Evolutionary conservation across 345 rosid genomes (phyloP), one percentile per base, ranked within the genome.

Genomic region (Erysimum cheiranthoides): DNA sequence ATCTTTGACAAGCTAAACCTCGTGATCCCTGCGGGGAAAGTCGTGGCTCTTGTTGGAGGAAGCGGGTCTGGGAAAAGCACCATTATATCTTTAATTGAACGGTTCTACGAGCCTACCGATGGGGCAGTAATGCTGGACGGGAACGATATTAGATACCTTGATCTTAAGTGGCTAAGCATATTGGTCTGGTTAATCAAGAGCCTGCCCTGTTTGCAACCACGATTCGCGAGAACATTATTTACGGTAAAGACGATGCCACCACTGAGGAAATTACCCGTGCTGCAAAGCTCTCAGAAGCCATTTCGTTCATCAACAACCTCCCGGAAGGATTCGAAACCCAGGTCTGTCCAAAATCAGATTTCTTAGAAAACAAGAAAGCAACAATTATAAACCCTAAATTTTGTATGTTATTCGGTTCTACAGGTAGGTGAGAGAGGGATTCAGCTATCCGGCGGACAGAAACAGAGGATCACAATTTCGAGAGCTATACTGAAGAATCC

Each of bases 31-130:
- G 68, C 89, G 0, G 99, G 99, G n/a, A 92, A 92, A 83, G 73
- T 94, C 18, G 89, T 90, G 28, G 99, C 99, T 6, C 89, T 94
- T 53, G 99, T 94, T 6, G 99, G 99, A 16, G 96, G 93, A 78
- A 94, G 98, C 52, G 98, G 98, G 30, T 92, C 96, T 0, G 97
- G 98, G n/a, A 94, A 92, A 87, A 94, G 98, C 83, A 90, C 98
- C 0, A 85, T 89, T 5, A 59, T 94, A 60, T 94, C 98, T 35
- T 76, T 94, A 74, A 90, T 90, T n/a, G 97, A 92, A 64, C 84
- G 97, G 43, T 94, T 94, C 83, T 94, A 94, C 18, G 96, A 92
- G 80, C 99, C 99, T 21, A 64, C 73, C 10, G 80, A 85, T 0
- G 97, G 99, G 27, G 76, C 82, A 40, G 81, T 94, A 47, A 66